phyloP scores from a whole-genome alignment of 345 rosid species.

The Populus alba region DNA sequence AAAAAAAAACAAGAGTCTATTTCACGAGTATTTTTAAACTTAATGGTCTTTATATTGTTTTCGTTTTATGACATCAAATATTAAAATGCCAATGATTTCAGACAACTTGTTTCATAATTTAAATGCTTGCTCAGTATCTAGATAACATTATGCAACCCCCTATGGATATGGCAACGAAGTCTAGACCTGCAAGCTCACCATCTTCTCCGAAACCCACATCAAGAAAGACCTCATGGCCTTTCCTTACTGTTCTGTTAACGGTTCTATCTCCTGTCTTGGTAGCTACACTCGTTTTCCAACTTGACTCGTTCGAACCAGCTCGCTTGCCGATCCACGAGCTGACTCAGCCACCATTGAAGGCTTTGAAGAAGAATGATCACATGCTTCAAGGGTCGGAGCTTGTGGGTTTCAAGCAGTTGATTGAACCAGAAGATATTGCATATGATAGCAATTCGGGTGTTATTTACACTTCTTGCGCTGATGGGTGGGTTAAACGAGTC shows the following conservation, averaged over 20 bases:
- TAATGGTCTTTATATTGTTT: no score
- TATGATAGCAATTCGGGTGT: constrained; percentile 38
- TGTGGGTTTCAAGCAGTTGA: constrained; percentile 43
- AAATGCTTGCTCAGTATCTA: no score
- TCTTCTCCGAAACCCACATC: no score
- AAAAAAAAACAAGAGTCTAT: no score
- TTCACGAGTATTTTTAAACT: no score
- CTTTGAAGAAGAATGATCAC: constrained; percentile 25
- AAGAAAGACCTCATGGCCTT: not conserved
- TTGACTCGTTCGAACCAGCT: constrained; percentile 55
- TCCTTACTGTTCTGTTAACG: not conserved
- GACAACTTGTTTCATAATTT: no score
- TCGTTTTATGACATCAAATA: no score
- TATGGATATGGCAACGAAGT: no score
- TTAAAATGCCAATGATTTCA: no score
- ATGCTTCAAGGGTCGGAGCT: constrained; percentile 46
- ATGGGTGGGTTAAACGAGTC: constrained; percentile 88
- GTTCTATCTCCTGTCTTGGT: constrained; percentile 28
- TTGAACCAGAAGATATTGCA: constrained; percentile 60
- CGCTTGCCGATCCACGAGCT: constrained; percentile 42
- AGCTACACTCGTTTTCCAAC: constrained; percentile 37
- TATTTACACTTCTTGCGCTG: constrained; percentile 56
- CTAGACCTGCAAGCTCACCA: no score
- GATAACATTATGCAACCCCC: no score
- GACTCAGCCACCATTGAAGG: constrained; percentile 10